Evolutionary conservation across 768 basidiomycete genomes (phyloP).

Genomic region (Mycena sanguinolenta): DNA sequence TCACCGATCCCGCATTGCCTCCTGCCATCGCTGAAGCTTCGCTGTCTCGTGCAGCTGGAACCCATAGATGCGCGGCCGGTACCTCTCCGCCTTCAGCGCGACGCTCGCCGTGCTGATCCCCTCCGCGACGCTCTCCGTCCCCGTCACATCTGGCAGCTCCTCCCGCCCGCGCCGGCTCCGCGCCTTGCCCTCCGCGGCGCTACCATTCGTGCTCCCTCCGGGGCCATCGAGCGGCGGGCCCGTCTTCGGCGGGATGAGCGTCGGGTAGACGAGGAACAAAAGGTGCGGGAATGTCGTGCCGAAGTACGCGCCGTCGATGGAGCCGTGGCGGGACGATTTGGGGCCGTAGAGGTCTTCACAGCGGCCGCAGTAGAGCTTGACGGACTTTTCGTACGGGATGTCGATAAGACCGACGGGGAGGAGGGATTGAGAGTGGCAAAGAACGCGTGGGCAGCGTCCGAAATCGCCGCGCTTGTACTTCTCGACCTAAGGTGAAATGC

Average conservation of each 20-base stretch:
- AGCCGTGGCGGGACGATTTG: constrained; percentile 96
- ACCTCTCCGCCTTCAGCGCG: constrained; percentile 92
- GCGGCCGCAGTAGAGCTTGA: constrained; percentile 97
- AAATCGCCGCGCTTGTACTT: constrained; percentile 99
- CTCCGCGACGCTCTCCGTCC: constrained; percentile 68
- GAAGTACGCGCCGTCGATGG: constrained; percentile 98
- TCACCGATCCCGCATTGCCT: constrained; percentile 89
- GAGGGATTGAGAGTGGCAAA: constrained; percentile 94
- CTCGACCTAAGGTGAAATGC: constrained; percentile 87
- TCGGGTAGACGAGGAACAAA: constrained; percentile 96
- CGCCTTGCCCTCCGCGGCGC: background rate
- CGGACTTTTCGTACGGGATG: constrained; percentile 97
- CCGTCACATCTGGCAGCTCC: constrained; percentile 60
- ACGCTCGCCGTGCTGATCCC: constrained; percentile 82
- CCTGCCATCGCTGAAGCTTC: constrained; percentile 95
- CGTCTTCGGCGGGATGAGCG: constrained; percentile 88
- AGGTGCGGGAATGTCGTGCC: constrained; percentile 98
- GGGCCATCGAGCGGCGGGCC: constrained; percentile 50
- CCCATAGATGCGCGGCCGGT: constrained; percentile 94
- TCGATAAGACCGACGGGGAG: constrained; percentile 98
- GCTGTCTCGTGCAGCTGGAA: constrained; percentile 97
- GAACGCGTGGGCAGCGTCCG: constrained; percentile 96
- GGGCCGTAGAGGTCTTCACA: constrained; percentile 99
- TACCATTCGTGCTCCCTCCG: background rate
- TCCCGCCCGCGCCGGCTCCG: constrained; percentile 35